phyloP scores from a whole-genome alignment of 176 grass and related monocot species.

The Hordeum vulgare region MorexV3_pseudomolecules_assembly NC_058523.1:313925831-313926330 shows the following conservation, averaged over 20 bases:
- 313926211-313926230: not conserved
- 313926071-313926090: not conserved
- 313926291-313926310: conserved; percentile 73
- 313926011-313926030: too few species aligned
- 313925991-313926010: too few species aligned
- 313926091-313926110: not conserved
- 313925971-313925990: too few species aligned
- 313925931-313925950: too few species aligned
- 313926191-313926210: not conserved
- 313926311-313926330: conserved; percentile 83
- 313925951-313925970: too few species aligned
- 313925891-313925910: too few species aligned
- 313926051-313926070: too few species aligned
- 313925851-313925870: not conserved
- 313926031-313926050: too few species aligned
- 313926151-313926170: not conserved
- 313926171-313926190: not conserved
- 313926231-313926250: conserved; percentile 1
- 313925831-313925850: not conserved
- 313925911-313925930: too few species aligned
- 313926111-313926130: not conserved
- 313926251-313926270: not conserved
- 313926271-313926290: not conserved
- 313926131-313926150: not conserved
- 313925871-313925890: too few species aligned